Conservation (phyloP, 768 basidiomycete species). For the Trametes sanguinea region DNA sequence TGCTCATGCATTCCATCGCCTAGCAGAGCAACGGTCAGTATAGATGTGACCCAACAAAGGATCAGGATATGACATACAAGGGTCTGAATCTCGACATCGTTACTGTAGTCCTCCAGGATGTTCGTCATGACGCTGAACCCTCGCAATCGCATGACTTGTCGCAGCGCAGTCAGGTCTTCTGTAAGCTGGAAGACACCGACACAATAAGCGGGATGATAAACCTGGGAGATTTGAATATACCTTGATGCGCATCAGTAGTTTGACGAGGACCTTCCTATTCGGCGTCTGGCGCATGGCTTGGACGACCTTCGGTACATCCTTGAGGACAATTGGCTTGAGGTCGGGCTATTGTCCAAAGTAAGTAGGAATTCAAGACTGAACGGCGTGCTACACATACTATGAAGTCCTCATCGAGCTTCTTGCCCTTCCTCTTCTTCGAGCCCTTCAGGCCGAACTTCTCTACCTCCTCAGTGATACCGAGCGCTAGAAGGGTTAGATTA, state of each 20-base stretch:
- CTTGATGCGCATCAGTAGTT: slow-evolving; percentile 83
- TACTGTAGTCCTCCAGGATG: slow-evolving; percentile 73
- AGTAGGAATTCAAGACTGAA: neutral
- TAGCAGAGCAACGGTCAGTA: slow-evolving; percentile 29
- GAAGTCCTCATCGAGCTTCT: slow-evolving; percentile 94
- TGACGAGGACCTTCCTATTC: slow-evolving; percentile 78
- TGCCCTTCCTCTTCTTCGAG: slow-evolving; percentile 83
- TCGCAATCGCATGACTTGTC: slow-evolving; percentile 88
- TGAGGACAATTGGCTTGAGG: slow-evolving; percentile 70
- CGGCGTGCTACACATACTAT: slow-evolving; percentile 48
- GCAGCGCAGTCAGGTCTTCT: slow-evolving; percentile 71
- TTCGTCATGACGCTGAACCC: slow-evolving; percentile 92
- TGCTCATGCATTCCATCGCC: slow-evolving; percentile 66
- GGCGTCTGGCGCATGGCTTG: slow-evolving; percentile 88
- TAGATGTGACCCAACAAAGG: neutral
- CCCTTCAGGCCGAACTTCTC: slow-evolving; percentile 85
- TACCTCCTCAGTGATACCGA: slow-evolving; percentile 92
- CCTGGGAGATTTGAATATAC: slow-evolving; percentile 38
- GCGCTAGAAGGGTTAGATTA: slow-evolving; percentile 51
- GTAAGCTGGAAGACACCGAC: slow-evolving; percentile 61
- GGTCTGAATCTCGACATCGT: slow-evolving; percentile 69
- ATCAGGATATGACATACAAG: slow-evolving; percentile 44
- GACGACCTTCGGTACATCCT: slow-evolving; percentile 89
- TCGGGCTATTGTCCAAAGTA: slow-evolving; percentile 53
- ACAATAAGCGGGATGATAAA: neutral